Base-by-base conservation (phyloP, 2,329 filamentous ascomycete genomes). In the Ophiognomonia clavigignenti-juglandacearum region DNA sequence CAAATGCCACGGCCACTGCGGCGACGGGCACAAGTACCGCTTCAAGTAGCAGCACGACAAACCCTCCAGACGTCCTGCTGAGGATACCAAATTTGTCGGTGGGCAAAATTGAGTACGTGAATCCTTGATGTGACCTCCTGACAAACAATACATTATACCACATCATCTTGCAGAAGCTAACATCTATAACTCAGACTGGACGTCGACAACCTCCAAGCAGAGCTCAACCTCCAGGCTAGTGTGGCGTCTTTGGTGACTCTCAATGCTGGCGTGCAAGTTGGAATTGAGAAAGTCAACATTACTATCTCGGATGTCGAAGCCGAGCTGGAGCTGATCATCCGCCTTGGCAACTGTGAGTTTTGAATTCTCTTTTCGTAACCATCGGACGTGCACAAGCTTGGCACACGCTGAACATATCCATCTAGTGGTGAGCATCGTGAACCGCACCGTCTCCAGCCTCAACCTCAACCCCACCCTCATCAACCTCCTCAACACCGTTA, bases 381-480 rank as follows among this genome's bases (percentile, higher is more conserved):
- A 5, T 14, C 39, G 38, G 13, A 43, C 26, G 3, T 10, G 19
- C 22, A 22, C 6, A 14, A 5, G 10, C 19, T 22, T 26, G 31
- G 10, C 29, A 19, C 24, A 9, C 16, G 14, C 39, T 42, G 29
- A 42, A n/a, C n/a, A 14, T 6, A 9, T n/a, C 19, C 13, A 14
- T 27, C 7, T 26, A 51, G 66, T 83, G 16, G 78, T 80, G 24
- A 69, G 76, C 46, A 81, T 83, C 41, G 78, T 83, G 43, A 78
- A 80, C 60, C 71, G 78, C 22, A 80, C 80, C 2, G 75, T 83
- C 45, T 64, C 74, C 23, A 76, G 75, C 3, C 64, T 83, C 23
- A 78, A 83, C 54, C 66, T 83, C 16, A 82, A 83, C 59, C 79
- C 79, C 3, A 65, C 80, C n/a, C 68, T 82, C 26, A 73, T 82